Evolutionary conservation across 176 grass and related monocot species (phyloP), one percentile per base, ranked within the genome.

Genomic region (Bonia amplexicaulis): DNA sequence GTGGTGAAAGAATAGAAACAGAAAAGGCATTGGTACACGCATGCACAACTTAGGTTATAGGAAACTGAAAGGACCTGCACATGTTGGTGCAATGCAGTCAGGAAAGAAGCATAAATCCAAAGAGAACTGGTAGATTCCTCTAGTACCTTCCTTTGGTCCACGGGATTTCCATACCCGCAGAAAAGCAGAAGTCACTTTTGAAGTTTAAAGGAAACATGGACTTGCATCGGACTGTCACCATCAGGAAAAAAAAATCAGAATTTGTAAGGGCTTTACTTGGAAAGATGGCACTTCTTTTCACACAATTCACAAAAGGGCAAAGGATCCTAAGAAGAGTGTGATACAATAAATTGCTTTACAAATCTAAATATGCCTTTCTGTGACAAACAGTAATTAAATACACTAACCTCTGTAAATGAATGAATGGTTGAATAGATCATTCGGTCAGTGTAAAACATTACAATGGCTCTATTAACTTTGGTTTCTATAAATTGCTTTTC

Each of bases 131-230:
- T 71, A 65, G 23, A 85, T 85, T 89, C 69, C 77, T 67, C 47
- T 63, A 44, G 88, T 68, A 69, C 22, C 16, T 69, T 80, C 8
- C 8, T 53, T 76, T 53, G 26, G 44, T 85, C 88, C 70, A 85
- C 72, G 44, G 44, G 78, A 51, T 86, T 85, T 81, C 25, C 35
- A 66, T 58, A 53, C 66, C 73, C 73, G 88, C 47, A 73, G 66
- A 86, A 90, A 82, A 82, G 71, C 0, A 53, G 53, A 76, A 82
- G 42, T 7, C 61, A 81, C 63, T 81, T 52, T 62, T 89, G 49
- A 73, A 85, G 77, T 79, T 84, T 25, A 76, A 76, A 71, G 68
- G n/a, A 59, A 80, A 73, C 20, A 74, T 59, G 44, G 60, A 40
- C 60, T 52, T 47, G 12, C 69, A 80, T 47, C 11, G 39, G 27